A percentile compares a stretch with the other conserved stretches of the same genome.
These are phyloP conservation scores for Colletotrichum sp. DNA, from an alignment of 2,329 filamentous ascomycete species.

Conservation along the genomic window DNA sequence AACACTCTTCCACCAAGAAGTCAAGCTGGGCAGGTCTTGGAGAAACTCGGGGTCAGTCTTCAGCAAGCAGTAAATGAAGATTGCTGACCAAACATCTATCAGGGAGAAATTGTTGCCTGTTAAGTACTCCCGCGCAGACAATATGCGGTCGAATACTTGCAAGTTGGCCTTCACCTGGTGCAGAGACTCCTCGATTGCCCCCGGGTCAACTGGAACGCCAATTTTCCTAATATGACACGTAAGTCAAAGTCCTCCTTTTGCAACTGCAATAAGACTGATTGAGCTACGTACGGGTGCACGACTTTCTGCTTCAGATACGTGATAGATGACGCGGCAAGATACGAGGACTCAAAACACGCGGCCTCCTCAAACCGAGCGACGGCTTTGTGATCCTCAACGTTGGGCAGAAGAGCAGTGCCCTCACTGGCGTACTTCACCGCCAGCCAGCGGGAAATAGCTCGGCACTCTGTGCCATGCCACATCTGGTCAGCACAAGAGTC, in stretches of 20 bases:
- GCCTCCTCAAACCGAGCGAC: background rate
- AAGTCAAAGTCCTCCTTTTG: background rate
- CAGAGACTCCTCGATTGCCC: background rate
- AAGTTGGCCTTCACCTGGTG: background rate
- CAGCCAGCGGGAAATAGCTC: background rate
- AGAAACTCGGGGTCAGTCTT: background rate
- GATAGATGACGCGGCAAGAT: background rate
- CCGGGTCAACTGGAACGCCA: background rate
- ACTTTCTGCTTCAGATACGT: background rate
- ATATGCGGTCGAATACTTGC: background rate
- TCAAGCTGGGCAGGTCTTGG: background rate
- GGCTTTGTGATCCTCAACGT: background rate
- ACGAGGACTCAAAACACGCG: background rate
- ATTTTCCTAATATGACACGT: background rate
- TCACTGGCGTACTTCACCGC: background rate
- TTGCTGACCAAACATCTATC: background rate
- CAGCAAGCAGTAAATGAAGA: background rate
- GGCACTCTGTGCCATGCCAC: background rate
- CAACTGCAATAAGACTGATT: background rate
- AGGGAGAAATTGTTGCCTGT: background rate
- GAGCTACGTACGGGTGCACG: background rate
- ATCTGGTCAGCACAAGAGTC: background rate
- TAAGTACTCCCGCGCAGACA: background rate
- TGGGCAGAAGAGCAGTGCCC: background rate
- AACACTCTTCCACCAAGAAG: background rate